Percentiles rank a stretch among this genome's conserved stretches.
Conservation (phyloP, 345 rosid species). For the Reutealis trisperma region DNA sequence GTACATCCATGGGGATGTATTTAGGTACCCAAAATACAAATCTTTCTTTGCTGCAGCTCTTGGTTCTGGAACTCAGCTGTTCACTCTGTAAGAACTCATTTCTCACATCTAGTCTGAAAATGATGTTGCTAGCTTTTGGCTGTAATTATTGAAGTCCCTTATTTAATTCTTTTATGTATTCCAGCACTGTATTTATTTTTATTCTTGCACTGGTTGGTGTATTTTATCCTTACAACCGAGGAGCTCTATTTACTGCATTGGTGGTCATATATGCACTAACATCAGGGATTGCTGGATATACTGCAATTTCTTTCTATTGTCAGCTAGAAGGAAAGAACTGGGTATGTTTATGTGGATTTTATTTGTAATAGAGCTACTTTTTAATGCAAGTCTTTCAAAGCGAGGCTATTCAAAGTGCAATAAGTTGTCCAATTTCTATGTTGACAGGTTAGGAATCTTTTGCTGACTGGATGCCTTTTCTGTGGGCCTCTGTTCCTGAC, state of each 20-base stretch:
- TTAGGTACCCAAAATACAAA: constrained; percentile 33
- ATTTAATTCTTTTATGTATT: constrained; percentile 1
- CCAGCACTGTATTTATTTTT: constrained; percentile 75
- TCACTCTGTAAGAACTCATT: constrained; percentile 23
- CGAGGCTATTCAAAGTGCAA: too few relatives aligned
- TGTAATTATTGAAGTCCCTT: background rate
- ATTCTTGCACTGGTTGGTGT: constrained; percentile 86
- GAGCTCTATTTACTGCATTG: constrained; percentile 85
- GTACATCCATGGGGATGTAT: constrained; percentile 36
- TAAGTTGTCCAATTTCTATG: background rate
- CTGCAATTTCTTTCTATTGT: constrained; percentile 76
- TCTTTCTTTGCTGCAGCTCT: constrained; percentile 32
- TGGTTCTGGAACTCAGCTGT: constrained; percentile 35
- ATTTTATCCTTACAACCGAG: constrained; percentile 89
- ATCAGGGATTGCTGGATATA: constrained; percentile 85
- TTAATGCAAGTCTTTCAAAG: background rate
- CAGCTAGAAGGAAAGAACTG: constrained; percentile 90
- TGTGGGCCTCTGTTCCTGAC: constrained; percentile 87
- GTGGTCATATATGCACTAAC: constrained; percentile 86
- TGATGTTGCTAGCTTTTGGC: background rate
- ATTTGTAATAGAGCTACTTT: background rate
- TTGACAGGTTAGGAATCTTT: constrained; percentile 73
- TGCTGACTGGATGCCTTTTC: constrained; percentile 82
- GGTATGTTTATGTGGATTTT: constrained; percentile 41
- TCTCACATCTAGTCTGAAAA: background rate